Base-by-base conservation (phyloP, 1,284 basidiomycete species). In the Papiliotrema nemorosa region DNA sequence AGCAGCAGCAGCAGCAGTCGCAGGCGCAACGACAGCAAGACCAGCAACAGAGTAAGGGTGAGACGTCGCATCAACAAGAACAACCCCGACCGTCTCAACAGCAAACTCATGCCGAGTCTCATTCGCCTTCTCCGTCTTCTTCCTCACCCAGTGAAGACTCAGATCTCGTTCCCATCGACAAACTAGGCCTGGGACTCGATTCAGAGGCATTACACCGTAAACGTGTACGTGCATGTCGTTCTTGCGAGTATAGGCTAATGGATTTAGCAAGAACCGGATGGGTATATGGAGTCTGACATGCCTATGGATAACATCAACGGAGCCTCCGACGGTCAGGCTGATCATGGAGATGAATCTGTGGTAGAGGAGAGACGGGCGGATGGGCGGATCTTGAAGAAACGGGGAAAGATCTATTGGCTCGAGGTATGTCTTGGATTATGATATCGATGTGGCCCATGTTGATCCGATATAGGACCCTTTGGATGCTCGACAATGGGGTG, bases 1-100 rank as follows among this genome's bases (percentile, higher is more conserved):
- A 39, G 12, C 61, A 60, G 20, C 41, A 50, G 20, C 59, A 59
- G 36, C 57, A 61, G 40, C 53, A 49, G 3, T 42, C 54, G 18
- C 31, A 52, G 9, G 57, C 55, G 34, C 18, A 22, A 21, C 47
- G 43, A 21, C 10, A 38, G 40, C 47, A 49, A 35, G 26, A 42
- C 14, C 9, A 6, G 16, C 22, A 24, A 31, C 42, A 46, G 36
- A 7, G 9, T 7, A n/a, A 38, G 36, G 36, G 18, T 38, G 6
- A 21, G 36, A 7, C 13, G 21, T 5, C 10, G 6, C 18, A 22
- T 16, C 39, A 26, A 24, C 39, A 7, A 41, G 10, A 41, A 24
- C 39, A 25, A 24, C 14, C 29, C 14, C 29, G 29, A 31, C 29
- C 29, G n/a, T n/a, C n/a, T n/a, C n/a, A n/a, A n/a, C n/a, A n/a